Evolutionary conservation across 257 asterid genomes (phyloP).

Genomic region (Solanum appendiculatum): DNA sequence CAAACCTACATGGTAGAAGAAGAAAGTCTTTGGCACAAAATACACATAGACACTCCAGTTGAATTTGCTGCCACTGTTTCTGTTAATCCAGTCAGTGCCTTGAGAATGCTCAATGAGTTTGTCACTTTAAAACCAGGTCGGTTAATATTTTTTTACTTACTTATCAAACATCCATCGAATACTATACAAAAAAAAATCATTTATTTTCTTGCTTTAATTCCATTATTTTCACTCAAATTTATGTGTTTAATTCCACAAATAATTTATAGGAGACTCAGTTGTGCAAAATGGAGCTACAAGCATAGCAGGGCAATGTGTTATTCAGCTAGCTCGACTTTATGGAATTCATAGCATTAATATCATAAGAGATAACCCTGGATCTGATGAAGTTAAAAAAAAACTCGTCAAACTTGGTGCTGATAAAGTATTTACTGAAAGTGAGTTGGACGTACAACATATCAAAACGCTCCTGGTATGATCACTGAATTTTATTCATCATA

Average conservation of each 20-base stretch:
- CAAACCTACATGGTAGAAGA: constrained; percentile 81
- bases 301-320: constrained; percentile 82
- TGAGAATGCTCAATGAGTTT: constrained; percentile 88
- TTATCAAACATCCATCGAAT: not conserved
- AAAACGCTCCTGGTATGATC: constrained; percentile 62
- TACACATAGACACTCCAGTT: constrained; percentile 54
- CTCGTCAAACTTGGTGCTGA: constrained; percentile 70
- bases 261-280: constrained; percentile 50
- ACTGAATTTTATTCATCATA: not conserved
- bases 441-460: constrained; percentile 54
- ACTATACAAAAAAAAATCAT: not conserved
- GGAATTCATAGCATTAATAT: constrained; percentile 67
- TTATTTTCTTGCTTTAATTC: not conserved
- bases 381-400: constrained; percentile 62
- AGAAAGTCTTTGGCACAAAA: constrained; percentile 72
- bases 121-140: constrained; percentile 57
- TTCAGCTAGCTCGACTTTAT: constrained; percentile 74
- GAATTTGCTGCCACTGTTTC: constrained; percentile 82
- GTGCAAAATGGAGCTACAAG: constrained; percentile 98
- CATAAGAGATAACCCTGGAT: constrained; percentile 81
- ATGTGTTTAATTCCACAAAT: not conserved
- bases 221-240: not conserved
- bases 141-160: not conserved
- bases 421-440: constrained; percentile 70
- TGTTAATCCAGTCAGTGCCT: constrained; percentile 83